A percentile compares a stretch with the other conserved stretches of the same genome.
Conservation (phyloP, 2,329 filamentous ascomycete species). For the Mycosphaerella sp. region DNA sequence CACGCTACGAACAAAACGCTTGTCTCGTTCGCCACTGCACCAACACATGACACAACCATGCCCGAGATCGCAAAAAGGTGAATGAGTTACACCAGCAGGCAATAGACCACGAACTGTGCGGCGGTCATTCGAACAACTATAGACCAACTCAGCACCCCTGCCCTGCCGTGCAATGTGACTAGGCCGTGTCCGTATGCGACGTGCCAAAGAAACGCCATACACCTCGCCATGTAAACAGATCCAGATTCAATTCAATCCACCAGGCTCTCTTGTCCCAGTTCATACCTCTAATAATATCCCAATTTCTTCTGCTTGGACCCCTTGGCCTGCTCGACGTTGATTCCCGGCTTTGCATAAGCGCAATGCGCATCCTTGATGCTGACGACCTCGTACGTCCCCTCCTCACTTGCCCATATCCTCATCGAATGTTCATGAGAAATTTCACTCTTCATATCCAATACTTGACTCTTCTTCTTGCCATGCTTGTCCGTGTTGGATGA, state of each 20-base stretch:
- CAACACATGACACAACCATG: no score
- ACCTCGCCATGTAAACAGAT: slow-evolving; percentile 6
- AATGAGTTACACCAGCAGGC: no score
- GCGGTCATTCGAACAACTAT: no score
- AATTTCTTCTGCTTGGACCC: slow-evolving; percentile 31
- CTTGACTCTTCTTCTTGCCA: slow-evolving; percentile 58
- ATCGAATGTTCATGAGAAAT: slow-evolving; percentile 74
- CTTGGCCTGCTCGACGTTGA: slow-evolving; percentile 32
- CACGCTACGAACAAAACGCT: no score
- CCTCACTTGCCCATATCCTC: slow-evolving; percentile 76
- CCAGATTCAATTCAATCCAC: neutral
- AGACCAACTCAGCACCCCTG: no score
- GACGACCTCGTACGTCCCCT: slow-evolving; percentile 96
- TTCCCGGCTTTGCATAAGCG: slow-evolving; percentile 69
- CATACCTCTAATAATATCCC: slow-evolving; percentile 27
- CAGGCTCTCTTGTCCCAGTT: neutral
- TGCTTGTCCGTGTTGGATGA: slow-evolving; percentile 70
- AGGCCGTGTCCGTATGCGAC: neutral
- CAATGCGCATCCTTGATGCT: slow-evolving; percentile 92
- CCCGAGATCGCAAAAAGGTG: no score
- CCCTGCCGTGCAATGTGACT: no score
- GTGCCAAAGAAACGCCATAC: slow-evolving; percentile 1
- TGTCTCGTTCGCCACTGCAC: no score
- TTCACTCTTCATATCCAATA: slow-evolving; percentile 88
- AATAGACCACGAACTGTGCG: no score